A percentile compares a stretch with the other conserved stretches of the same genome.
phyloP scores from a whole-genome alignment of 768 basidiomycete species.

The Ramaria sp. region DNA sequence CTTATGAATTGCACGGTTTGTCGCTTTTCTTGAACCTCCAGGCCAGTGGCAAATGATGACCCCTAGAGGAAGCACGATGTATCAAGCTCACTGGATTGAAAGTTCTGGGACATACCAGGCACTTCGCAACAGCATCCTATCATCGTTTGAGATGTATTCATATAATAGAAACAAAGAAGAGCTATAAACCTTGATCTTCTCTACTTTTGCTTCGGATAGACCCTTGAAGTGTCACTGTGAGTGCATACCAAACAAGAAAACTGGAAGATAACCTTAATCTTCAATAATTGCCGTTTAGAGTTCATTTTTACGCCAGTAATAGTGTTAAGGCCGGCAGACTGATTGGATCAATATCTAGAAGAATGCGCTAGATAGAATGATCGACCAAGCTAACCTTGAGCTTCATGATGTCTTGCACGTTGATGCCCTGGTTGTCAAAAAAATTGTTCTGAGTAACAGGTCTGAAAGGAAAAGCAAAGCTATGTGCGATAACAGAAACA shows the following conservation, averaged over 20 bases:
- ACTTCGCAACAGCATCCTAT: constrained; percentile 85
- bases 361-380: constrained; percentile 7
- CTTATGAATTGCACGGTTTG: constrained; percentile 75
- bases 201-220: constrained; percentile 94
- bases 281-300: constrained; percentile 77
- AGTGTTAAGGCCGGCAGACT: constrained; percentile 77
- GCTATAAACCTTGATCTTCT: constrained; percentile 72
- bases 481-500: constrained; percentile 10
- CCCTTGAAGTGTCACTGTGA: constrained; percentile 37
- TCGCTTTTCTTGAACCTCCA: constrained; percentile 81
- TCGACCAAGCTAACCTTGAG: constrained; percentile 49
- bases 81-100: not conserved
- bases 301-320: constrained; percentile 87
- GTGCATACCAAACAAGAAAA: not conserved
- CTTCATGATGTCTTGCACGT: constrained; percentile 90
- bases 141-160: not conserved
- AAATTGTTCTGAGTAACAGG: not conserved
- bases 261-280: constrained; percentile 64
- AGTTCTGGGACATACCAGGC: constrained; percentile 39
- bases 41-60: constrained; percentile 83
- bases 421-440: constrained; percentile 61
- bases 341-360: constrained; percentile 5
- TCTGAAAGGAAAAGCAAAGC: constrained; percentile 16
- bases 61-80: constrained; percentile 37
- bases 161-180: not conserved